These are phyloP conservation scores for Diaporthe humulicola DNA, from an alignment of 2,329 filamentous ascomycete species.

Conservation along the genomic window DNA sequence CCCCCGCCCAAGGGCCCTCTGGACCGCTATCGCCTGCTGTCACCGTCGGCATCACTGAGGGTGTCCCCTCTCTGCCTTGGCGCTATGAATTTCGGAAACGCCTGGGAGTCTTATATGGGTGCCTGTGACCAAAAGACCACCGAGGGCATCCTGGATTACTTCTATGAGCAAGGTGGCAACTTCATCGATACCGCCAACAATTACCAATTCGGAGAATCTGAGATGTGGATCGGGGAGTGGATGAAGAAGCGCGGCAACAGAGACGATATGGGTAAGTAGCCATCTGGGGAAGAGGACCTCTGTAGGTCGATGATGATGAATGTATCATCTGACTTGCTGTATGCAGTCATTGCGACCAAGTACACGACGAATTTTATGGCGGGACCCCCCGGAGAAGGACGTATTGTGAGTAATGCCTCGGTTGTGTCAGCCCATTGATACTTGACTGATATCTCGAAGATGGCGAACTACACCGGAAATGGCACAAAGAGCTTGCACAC, in stretches of 20 bases:
- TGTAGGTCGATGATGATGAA: not conserved
- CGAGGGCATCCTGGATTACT: conserved; percentile 76
- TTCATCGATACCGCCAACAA: conserved; percentile 81
- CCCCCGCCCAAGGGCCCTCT: conserved; percentile 70
- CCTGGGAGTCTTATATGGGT: conserved; percentile 69
- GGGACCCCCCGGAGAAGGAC: conserved; percentile 50
- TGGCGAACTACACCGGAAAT: conserved; percentile 70
- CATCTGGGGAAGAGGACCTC: not conserved
- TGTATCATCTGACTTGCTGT: conserved; percentile 48
- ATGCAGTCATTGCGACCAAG: conserved; percentile 73
- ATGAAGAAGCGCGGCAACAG: conserved; percentile 74
- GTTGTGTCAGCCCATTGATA: not conserved
- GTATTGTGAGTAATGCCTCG: conserved; percentile 48
- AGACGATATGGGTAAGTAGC: conserved; percentile 70
- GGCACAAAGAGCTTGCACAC: conserved; percentile 71
- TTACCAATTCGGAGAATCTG: conserved; percentile 73
- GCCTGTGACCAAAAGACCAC: conserved; percentile 72
- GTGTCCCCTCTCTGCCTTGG: conserved; percentile 78
- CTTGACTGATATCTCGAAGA: conserved; percentile 38
- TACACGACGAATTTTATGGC: conserved; percentile 70
- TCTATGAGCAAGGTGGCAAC: conserved; percentile 74
- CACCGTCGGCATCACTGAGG: conserved; percentile 73
- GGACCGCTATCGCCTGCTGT: conserved; percentile 75
- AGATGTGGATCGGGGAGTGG: conserved; percentile 78
- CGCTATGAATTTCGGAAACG: conserved; percentile 68